phyloP scores from a whole-genome alignment of 306 rosid species.

The Lathyrus tuberosus region DNA sequence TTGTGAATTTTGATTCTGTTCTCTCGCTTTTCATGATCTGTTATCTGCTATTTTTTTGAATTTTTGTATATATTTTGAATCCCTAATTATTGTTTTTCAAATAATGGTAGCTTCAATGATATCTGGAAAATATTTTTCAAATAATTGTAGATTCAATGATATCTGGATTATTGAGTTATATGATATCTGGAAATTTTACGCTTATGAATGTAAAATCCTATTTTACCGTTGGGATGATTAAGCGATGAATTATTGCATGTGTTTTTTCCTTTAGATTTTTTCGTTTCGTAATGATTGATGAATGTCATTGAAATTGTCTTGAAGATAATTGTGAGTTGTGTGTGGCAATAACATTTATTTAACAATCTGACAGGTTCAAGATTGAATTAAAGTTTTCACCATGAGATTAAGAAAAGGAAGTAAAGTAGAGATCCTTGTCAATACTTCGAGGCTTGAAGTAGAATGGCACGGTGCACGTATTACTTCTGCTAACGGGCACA shows the following conservation, averaged over 20 bases:
- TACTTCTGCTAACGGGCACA: constrained; percentile 64
- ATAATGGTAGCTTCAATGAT: background rate
- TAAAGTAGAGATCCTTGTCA: constrained; percentile 72
- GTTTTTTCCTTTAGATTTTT: background rate
- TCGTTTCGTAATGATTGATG: background rate
- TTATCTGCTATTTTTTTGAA: background rate
- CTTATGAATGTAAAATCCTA: too few relatives aligned
- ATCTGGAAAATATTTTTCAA: background rate
- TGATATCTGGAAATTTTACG: too few relatives aligned
- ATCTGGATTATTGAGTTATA: too few relatives aligned
- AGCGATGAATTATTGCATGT: background rate
- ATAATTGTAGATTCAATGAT: too few relatives aligned
- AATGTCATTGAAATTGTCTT: background rate
- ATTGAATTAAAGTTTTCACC: constrained; percentile 26
- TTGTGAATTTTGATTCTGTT: background rate
- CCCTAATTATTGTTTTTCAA: background rate
- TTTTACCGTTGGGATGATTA: background rate
- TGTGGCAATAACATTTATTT: background rate
- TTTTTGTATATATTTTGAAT: background rate
- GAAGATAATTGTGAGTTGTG: constrained; percentile 8
- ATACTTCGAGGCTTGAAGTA: constrained; percentile 44
- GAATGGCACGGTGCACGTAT: constrained; percentile 76
- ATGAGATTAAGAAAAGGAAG: constrained; percentile 73
- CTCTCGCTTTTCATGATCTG: background rate
- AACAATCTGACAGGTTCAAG: constrained; percentile 44